phyloP scores from a whole-genome alignment of 495 filamentous ascomycete species.

The Aspergillus biplanus region DNA sequence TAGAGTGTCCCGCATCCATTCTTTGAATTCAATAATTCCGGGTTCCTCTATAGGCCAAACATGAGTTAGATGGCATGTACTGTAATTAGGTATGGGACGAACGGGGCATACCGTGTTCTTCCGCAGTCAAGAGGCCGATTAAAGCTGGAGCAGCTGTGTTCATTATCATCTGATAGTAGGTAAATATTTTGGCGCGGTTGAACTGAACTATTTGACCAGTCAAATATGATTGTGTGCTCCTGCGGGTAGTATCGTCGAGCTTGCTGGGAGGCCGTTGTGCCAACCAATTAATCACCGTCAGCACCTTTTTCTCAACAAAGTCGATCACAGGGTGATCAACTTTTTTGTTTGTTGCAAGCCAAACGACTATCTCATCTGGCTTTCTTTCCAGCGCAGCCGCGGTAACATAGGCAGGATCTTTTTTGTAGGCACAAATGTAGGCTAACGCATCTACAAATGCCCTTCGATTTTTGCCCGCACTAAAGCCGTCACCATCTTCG shows the following conservation, averaged over 20 bases:
- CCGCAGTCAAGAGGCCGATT: neutral
- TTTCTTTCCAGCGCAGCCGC: constrained; percentile 5
- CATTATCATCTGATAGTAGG: constrained; percentile 2
- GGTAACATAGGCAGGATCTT: constrained; percentile 1
- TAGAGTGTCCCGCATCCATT: constrained; percentile 1
- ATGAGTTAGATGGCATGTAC: neutral
- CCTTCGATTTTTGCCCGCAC: neutral
- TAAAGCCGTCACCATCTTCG: neutral
- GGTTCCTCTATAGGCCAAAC: neutral
- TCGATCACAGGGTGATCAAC: neutral
- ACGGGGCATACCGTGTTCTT: neutral
- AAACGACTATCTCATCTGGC: constrained; percentile 2
- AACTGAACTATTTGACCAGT: neutral
- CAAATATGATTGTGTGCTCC: neutral
- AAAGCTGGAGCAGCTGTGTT: neutral
- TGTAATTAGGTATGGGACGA: neutral
- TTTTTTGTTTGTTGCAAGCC: constrained; percentile 8
- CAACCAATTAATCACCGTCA: neutral
- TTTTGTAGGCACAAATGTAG: constrained; percentile 14
- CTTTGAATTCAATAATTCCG: neutral
- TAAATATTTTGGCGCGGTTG: neutral
- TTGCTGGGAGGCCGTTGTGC: neutral
- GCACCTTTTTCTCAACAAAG: constrained; percentile 4
- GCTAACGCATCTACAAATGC: constrained; percentile 12
- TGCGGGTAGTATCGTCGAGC: neutral